Evolutionary conservation across 2,329 filamentous ascomycete genomes (phyloP).

Genomic region (Bipolaris gigantea): DNA sequence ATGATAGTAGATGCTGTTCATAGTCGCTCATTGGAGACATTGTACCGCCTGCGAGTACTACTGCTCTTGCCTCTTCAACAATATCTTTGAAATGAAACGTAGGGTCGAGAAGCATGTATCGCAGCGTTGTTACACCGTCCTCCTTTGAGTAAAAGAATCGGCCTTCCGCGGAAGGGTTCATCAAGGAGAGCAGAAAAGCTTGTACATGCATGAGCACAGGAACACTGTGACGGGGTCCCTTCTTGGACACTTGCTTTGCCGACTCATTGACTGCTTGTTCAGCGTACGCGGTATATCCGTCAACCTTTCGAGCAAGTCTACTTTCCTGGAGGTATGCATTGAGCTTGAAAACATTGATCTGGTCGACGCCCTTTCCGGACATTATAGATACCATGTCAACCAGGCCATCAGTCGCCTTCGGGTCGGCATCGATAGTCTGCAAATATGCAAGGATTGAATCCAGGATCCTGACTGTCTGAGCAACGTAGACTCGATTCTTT

Average conservation of each 20-base stretch:
- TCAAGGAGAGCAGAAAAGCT: slow-evolving; percentile 75
- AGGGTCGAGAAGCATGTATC: slow-evolving; percentile 87
- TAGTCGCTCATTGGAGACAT: slow-evolving; percentile 98
- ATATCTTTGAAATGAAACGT: slow-evolving; percentile 89
- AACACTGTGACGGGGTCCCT: slow-evolving; percentile 40
- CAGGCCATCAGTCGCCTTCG: slow-evolving; percentile 61
- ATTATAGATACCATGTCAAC: slow-evolving; percentile 74
- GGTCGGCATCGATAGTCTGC: slow-evolving; percentile 50
- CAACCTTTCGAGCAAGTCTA: slow-evolving; percentile 90
- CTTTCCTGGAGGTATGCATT: slow-evolving; percentile 87
- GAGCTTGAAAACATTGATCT: slow-evolving; percentile 91
- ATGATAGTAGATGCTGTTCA: slow-evolving; percentile 79
- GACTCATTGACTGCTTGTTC: slow-evolving; percentile 51
- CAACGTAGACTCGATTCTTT: slow-evolving; percentile 87
- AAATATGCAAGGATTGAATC: slow-evolving; percentile 76
- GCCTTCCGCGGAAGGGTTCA: slow-evolving; percentile 75
- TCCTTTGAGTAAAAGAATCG: slow-evolving; percentile 59
- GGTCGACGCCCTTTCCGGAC: slow-evolving; percentile 82
- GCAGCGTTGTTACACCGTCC: slow-evolving; percentile 61
- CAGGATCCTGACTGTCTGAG: slow-evolving; percentile 80
- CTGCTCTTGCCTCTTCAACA: slow-evolving; percentile 78
- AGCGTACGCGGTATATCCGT: slow-evolving; percentile 74
- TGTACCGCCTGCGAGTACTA: slow-evolving; percentile 90
- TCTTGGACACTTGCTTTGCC: slow-evolving; percentile 6
- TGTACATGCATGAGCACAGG: slow-evolving; percentile 66